Percentiles rank a stretch among this genome's conserved stretches.
These are phyloP conservation scores for Aureobasidium mangrovei DNA, from an alignment of 2,329 filamentous ascomycete genomes.

Conservation along the genomic window DNA sequence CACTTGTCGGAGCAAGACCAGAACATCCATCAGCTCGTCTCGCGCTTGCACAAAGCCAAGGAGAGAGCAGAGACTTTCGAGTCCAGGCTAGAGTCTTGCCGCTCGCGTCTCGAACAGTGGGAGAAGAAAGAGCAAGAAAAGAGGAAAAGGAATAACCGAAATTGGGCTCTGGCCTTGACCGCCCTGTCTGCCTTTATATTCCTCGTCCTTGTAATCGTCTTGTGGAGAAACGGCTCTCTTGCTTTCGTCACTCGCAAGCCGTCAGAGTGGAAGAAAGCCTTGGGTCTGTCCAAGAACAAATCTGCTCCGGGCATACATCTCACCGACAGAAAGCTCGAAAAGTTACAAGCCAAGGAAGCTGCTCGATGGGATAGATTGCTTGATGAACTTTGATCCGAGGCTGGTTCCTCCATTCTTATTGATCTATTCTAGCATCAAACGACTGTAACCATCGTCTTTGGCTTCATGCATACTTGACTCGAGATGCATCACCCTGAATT, in stretches of 20 bases:
- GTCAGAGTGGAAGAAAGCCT: slow-evolving; percentile 10
- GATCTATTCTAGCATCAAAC: background rate
- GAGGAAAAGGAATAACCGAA: slow-evolving; percentile 42
- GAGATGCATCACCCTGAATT: too few species aligned
- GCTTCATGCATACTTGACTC: too few species aligned
- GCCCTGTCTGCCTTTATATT: background rate
- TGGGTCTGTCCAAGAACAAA: slow-evolving; percentile 6
- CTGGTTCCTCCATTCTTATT: background rate
- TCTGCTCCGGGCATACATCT: slow-evolving; percentile 14
- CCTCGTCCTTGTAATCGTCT: slow-evolving; percentile 3
- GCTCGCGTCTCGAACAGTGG: slow-evolving; percentile 56
- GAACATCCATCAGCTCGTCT: slow-evolving; percentile 53
- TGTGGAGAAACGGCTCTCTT: slow-evolving; percentile 12
- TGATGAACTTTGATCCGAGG: slow-evolving; percentile 13
- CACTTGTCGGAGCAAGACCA: slow-evolving; percentile 57
- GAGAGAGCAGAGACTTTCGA: slow-evolving; percentile 52
- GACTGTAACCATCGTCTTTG: too few species aligned
- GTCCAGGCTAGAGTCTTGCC: slow-evolving; percentile 55
- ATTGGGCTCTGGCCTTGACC: slow-evolving; percentile 5
- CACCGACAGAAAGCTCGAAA: background rate
- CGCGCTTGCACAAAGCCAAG: slow-evolving; percentile 52
- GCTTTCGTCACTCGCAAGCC: slow-evolving; percentile 3
- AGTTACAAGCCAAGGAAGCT: slow-evolving; percentile 10
- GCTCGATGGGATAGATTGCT: slow-evolving; percentile 14
- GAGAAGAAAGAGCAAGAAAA: slow-evolving; percentile 61